A percentile compares a stretch with the other conserved stretches of the same genome.
These are phyloP conservation scores for Mediolabrus comicus DNA, from an alignment of 108 stramenopile genomes.

Conservation along the genomic window DNA sequence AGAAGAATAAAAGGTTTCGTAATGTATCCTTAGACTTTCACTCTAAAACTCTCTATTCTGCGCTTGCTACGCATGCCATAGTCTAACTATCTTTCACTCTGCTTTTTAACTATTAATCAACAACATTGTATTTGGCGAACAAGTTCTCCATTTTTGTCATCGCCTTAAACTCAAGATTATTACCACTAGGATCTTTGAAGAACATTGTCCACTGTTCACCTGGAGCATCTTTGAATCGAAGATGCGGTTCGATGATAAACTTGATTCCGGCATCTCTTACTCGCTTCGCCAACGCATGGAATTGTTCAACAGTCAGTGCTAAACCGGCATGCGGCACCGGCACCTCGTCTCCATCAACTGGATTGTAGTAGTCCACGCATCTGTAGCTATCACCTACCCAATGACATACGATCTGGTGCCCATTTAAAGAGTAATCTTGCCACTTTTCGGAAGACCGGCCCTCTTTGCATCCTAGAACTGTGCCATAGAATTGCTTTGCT, in stretches of 20 bases:
- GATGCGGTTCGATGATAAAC: constrained; percentile 95
- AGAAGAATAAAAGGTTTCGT: constrained; percentile 1
- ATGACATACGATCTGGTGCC: constrained; percentile 96
- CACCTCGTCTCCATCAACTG: constrained; percentile 98
- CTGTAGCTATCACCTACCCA: constrained; percentile 93
- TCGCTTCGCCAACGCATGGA: constrained; percentile 83
- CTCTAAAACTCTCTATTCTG: no score
- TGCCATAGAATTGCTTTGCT: constrained; percentile 93
- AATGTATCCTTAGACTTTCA: no score
- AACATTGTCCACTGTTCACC: constrained; percentile 99
- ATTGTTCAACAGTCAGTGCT: constrained; percentile 87
- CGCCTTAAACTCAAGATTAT: constrained; percentile 98
- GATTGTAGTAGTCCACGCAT: constrained; percentile 94
- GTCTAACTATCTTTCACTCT: background rate
- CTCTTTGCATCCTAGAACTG: constrained; percentile 85
- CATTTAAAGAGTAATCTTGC: constrained; percentile 95
- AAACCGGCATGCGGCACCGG: constrained; percentile 97
- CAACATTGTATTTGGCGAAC: constrained; percentile 95
- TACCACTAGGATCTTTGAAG: constrained; percentile 91
- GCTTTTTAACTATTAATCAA: constrained; percentile 19
- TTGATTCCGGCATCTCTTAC: constrained; percentile 62
- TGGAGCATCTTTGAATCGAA: constrained; percentile 89
- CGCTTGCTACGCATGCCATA: no score
- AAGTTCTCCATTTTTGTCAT: constrained; percentile 94
- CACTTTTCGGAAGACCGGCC: constrained; percentile 89